A percentile compares a stretch with the other conserved stretches of the same genome.
Evolutionary conservation across 1,139 yeast genomes (phyloP).

Genomic region (Entelexis sorbosivorans): DNA sequence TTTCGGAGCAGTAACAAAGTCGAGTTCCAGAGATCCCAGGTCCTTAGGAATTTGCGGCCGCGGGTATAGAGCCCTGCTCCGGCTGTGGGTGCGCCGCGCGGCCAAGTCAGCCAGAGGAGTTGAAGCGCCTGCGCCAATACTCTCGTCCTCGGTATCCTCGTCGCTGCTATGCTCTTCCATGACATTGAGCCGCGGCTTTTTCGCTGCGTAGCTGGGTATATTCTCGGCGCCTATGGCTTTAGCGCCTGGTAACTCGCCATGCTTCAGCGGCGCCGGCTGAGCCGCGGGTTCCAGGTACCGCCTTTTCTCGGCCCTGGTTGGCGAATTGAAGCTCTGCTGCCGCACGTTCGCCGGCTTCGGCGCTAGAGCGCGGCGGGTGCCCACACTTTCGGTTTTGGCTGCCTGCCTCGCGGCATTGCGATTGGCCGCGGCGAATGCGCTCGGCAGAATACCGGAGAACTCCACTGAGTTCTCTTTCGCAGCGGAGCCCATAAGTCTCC

Average conservation of each 20-base stretch:
- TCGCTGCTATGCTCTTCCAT: background rate
- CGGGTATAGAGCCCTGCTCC: slow-evolving; percentile 2
- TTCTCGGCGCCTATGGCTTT: background rate
- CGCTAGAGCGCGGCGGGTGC: slow-evolving; percentile 12
- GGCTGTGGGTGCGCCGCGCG: slow-evolving; percentile 6
- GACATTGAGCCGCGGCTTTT: background rate
- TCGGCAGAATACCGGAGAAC: background rate
- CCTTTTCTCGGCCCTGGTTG: background rate
- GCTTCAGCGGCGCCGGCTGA: too few species aligned
- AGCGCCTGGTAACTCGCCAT: background rate
- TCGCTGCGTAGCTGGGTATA: background rate
- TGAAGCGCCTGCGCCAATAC: background rate
- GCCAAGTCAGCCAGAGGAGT: background rate
- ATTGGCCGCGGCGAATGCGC: background rate
- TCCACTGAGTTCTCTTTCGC: slow-evolving; percentile 14
- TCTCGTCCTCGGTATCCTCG: slow-evolving; percentile 1
- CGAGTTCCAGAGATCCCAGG: slow-evolving; percentile 6
- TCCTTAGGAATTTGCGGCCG: slow-evolving; percentile 6
- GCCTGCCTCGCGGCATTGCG: background rate
- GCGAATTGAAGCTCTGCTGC: slow-evolving; percentile 1
- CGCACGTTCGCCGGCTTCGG: slow-evolving; percentile 12
- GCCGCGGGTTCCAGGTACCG: background rate
- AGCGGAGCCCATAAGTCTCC: slow-evolving; percentile 7
- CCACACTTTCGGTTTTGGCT: background rate
- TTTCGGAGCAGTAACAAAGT: slow-evolving; percentile 4